Percentiles rank a stretch among this genome's conserved stretches.
Evolutionary conservation across 2,329 filamentous ascomycete species (phyloP).

Genomic region (Diaporthe sp.): DNA sequence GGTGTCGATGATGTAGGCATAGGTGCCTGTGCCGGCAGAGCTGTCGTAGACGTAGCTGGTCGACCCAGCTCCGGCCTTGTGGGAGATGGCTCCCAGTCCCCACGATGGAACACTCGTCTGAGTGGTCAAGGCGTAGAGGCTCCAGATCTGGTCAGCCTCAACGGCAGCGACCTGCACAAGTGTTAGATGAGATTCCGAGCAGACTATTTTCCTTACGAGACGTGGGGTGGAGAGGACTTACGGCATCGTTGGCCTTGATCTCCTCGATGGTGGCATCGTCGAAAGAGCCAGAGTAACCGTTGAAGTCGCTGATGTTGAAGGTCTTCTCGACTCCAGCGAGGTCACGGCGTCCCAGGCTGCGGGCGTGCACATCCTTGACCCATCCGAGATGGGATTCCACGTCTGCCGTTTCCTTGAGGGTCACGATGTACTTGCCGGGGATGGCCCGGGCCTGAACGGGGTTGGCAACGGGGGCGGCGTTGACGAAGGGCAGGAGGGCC

Average conservation of each 20-base stretch:
- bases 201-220: too few relatives aligned
- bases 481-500: constrained; percentile 27
- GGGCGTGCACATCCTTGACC: constrained; percentile 21
- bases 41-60: constrained; percentile 46
- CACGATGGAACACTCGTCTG: constrained; percentile 43
- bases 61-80: constrained; percentile 39
- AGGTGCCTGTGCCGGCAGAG: constrained; percentile 48
- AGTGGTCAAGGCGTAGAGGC: constrained; percentile 31
- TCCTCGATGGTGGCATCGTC: constrained; percentile 36
- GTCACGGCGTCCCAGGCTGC: constrained; percentile 17
- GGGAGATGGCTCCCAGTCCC: constrained; percentile 50
- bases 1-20: constrained; percentile 61
- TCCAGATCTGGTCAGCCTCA: constrained; percentile 35
- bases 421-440: constrained; percentile 28
- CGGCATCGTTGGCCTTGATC: constrained; percentile 33
- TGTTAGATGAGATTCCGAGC: background rate
- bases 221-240: background rate
- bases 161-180: constrained; percentile 35
- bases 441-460: constrained; percentile 16
- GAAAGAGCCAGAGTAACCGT: constrained; percentile 31
- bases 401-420: constrained; percentile 15
- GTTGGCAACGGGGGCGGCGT: constrained; percentile 15
- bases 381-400: constrained; percentile 20
- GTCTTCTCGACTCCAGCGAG: constrained; percentile 34
- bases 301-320: constrained; percentile 37